Base-by-base conservation (phyloP, 305 asterid genomes). In the Stenogyne calaminthoides region DNA sequence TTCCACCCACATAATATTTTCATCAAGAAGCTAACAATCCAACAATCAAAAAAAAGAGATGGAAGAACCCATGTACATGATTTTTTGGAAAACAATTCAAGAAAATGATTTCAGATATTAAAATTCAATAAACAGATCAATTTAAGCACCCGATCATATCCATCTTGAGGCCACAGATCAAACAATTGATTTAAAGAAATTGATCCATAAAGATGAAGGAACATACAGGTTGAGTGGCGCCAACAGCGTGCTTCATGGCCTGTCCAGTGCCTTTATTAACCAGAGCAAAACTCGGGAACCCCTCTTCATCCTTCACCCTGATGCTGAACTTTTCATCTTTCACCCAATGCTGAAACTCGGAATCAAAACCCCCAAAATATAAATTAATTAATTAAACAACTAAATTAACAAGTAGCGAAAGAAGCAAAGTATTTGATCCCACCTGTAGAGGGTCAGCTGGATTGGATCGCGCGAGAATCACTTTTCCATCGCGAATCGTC, bases 281-380 rank as follows among this genome's bases (percentile, higher is more conserved):
- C 85, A 93, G 78, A 37, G 98, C 91, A 76, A 93, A 93, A 80
- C 95, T 81, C 9, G 98, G 96, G 62, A 76, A 86, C 3, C 98
- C 98, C 67, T 91, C 86, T 83, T 88, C 91, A 74, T 93, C 98
- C 85, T 91, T 93, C 80, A 89, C 95, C 76, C 71, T 86, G 7
- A 92, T 88, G 86, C 98, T 89, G 70, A 1, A 87, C 84, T 61
- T 91, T 83, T 86, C 91, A 77, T 91, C 97, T 77, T 84, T 91
- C 14, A 87, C 76, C 98, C 96, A 93, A 70, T 89, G 96, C 97
- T 93, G 90, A 49, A 80, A 79, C 39, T 7, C 9, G 58, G 12
- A 60, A 61, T 49, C 56, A 44, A 70, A 59, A 34, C 5, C 52
- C 62, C 57, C 62, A 25, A 12, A 68, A 71, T n/a, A 25, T n/a